Percentiles rank a stretch among this genome's conserved stretches.
Conservation (phyloP, 768 basidiomycete species). For the Suillus ampliporus region DNA sequence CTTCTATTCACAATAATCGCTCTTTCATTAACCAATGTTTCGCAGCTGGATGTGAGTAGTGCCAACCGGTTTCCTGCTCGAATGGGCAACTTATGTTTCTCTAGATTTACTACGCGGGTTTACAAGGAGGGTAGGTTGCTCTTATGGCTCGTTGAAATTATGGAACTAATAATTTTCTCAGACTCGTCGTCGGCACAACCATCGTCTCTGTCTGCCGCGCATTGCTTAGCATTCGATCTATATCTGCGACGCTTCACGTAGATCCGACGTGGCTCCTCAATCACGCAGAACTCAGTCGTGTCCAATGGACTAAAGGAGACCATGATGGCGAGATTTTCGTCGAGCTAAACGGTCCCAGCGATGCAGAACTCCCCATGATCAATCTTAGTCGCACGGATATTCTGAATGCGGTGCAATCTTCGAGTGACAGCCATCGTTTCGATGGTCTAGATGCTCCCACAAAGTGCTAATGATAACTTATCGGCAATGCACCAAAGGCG, state of each 20-base stretch:
- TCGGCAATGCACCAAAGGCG: not conserved
- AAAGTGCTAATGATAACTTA: not conserved
- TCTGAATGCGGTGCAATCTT: not conserved
- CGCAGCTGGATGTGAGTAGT: conserved; percentile 1
- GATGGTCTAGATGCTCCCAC: not conserved
- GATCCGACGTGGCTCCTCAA: conserved; percentile 47
- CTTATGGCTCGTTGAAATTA: not conserved
- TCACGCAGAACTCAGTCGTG: conserved; percentile 48
- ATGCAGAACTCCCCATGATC: not conserved
- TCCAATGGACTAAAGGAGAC: conserved; percentile 40
- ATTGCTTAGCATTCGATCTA: conserved; percentile 44
- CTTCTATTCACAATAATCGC: conserved; percentile 12
- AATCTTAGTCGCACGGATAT: not conserved
- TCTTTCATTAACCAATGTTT: not conserved
- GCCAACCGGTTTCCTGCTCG: not conserved
- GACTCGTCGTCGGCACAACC: conserved; percentile 8
- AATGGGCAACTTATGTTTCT: not conserved
- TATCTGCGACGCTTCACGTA: conserved; percentile 43
- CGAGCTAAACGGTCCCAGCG: not conserved
- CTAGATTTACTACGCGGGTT: conserved; percentile 9
- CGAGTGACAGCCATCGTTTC: not conserved
- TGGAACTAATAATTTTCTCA: not conserved
- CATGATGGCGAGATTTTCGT: conserved; percentile 40
- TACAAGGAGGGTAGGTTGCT: conserved; percentile 8
- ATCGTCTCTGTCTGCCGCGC: conserved; percentile 38